Conservation (phyloP, 495 filamentous ascomycete species). For the Hypoxylon perforatum region DNA sequence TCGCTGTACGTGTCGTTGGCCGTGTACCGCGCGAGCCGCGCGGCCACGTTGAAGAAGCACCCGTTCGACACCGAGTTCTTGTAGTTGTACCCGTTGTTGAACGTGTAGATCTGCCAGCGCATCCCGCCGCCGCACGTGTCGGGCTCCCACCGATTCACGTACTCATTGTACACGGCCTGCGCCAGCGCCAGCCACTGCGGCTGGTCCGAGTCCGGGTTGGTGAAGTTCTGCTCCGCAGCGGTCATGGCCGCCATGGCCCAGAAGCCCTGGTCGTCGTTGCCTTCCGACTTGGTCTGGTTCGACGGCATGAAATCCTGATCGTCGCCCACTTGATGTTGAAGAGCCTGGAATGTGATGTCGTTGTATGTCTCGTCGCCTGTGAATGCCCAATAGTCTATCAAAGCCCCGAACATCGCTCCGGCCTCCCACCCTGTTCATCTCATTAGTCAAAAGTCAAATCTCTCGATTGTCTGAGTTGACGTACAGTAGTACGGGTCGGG, state of each 20-base stretch:
- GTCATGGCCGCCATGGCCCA: slow-evolving; percentile 76
- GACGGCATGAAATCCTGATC: slow-evolving; percentile 71
- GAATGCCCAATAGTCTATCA: slow-evolving; percentile 75
- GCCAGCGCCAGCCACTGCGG: slow-evolving; percentile 83
- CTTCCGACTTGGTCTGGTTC: slow-evolving; percentile 70
- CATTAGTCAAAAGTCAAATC: slow-evolving; percentile 37
- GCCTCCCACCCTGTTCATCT: slow-evolving; percentile 80
- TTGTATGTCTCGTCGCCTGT: slow-evolving; percentile 73
- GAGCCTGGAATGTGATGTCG: slow-evolving; percentile 62
- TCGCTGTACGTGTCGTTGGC: slow-evolving; percentile 74
- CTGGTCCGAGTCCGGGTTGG: slow-evolving; percentile 64
- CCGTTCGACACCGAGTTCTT: slow-evolving; percentile 80
- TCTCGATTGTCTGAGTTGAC: slow-evolving; percentile 4
- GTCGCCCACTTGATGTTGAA: slow-evolving; percentile 69
- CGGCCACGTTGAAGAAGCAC: slow-evolving; percentile 76
- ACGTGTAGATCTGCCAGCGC: slow-evolving; percentile 85
- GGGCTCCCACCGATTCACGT: slow-evolving; percentile 74
- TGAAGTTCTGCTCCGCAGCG: slow-evolving; percentile 71
- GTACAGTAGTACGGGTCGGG: slow-evolving; percentile 58
- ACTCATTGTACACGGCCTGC: slow-evolving; percentile 82
- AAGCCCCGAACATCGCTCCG: slow-evolving; percentile 72
- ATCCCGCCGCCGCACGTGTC: slow-evolving; percentile 78
- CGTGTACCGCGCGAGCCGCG: slow-evolving; percentile 77
- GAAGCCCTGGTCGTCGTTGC: slow-evolving; percentile 76
- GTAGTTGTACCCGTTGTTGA: slow-evolving; percentile 81